Conservation (phyloP, 331 rosid species). For the Telfairia occidentalis region DNA sequence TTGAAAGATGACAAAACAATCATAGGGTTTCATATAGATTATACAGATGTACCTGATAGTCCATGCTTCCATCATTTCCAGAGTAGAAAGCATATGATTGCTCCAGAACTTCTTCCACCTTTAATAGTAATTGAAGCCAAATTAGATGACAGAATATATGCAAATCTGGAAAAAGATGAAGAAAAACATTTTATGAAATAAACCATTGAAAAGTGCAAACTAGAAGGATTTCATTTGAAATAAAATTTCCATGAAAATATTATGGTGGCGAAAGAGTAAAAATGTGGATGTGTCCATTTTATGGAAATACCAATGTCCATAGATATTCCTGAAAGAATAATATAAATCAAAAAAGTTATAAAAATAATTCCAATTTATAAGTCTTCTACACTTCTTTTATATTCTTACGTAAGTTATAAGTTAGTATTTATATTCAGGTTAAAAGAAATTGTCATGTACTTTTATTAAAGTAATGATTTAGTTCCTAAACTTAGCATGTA, state of each 20-base stretch:
- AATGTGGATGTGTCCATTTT: neutral
- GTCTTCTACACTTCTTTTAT: too few relatives aligned
- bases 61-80: slow-evolving; percentile 39
- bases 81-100: slow-evolving; percentile 49
- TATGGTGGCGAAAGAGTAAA: neutral
- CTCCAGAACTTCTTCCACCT: slow-evolving; percentile 46
- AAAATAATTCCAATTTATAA: too few relatives aligned
- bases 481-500: too few relatives aligned
- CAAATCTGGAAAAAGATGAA: neutral
- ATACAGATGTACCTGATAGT: slow-evolving; percentile 51
- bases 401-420: neutral
- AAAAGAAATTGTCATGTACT: too few relatives aligned
- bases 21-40: neutral
- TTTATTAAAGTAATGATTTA: too few relatives aligned
- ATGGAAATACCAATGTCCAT: neutral
- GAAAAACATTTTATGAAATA: neutral
- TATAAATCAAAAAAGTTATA: too few relatives aligned
- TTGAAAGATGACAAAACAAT: neutral
- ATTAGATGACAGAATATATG: slow-evolving; percentile 1
- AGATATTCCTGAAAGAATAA: too few relatives aligned
- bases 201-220: neutral
- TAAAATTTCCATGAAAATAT: slow-evolving; percentile 10
- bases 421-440: neutral
- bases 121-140: slow-evolving; percentile 20
- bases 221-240: neutral